A percentile compares a stretch with the other conserved stretches of the same genome.
These are phyloP conservation scores for Eucalyptus cloeziana DNA, from an alignment of 345 rosid species.

Conservation along the genomic window DNA sequence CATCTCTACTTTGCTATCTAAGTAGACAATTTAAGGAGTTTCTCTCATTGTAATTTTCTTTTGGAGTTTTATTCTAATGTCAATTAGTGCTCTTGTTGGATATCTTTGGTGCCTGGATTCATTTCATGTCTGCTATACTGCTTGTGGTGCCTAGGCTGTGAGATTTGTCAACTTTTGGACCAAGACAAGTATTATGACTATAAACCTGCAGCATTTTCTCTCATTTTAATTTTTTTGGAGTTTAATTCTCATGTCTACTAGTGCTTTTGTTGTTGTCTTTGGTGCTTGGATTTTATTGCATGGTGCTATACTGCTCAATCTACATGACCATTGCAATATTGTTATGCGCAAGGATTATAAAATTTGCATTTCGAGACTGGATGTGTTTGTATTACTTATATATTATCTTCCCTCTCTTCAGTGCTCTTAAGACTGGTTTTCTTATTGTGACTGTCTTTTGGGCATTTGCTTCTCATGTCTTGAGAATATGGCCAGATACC, in stretches of 20 bases:
- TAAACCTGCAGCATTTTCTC: not conserved
- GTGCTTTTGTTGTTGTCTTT: not conserved
- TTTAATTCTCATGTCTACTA: not conserved
- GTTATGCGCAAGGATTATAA: not conserved
- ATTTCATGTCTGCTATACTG: not conserved
- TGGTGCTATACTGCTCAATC: not conserved
- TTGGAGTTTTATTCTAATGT: not conserved
- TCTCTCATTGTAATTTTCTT: not conserved
- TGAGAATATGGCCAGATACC: not conserved
- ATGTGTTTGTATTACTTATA: not conserved
- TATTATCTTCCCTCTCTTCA: not conserved
- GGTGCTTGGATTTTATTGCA: not conserved
- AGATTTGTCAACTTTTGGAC: not conserved
- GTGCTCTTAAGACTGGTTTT: not conserved
- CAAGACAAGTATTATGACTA: not conserved
- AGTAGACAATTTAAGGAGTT: not conserved
- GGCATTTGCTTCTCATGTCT: not conserved
- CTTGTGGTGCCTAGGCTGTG: not conserved
- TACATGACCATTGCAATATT: not conserved
- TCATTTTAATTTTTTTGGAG: not conserved
- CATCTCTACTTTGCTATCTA: not conserved
- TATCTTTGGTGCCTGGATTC: not conserved
- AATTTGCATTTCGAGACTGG: not conserved
- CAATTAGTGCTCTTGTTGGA: not conserved
- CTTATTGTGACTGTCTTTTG: not conserved